Base-by-base conservation (phyloP, 2,329 filamentous ascomycete species). In the Botryotinia narcissicola region DNA sequence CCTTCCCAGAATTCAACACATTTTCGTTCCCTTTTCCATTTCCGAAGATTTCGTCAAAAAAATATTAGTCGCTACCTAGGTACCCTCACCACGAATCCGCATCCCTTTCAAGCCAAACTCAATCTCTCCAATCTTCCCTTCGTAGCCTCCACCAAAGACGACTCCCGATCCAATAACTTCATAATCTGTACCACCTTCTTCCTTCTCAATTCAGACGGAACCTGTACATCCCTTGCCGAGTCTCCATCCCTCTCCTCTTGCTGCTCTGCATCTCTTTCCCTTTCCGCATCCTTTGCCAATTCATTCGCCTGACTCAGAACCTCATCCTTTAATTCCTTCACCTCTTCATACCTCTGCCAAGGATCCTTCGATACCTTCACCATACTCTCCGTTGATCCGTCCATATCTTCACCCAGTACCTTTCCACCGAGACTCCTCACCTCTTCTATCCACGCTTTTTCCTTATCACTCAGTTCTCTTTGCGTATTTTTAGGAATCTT, bases 81-180 rank as follows among this genome's bases (percentile, higher is more conserved):
- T 48, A 48, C 46, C 18, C 46, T 18, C n/a, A 7, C 51, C 40
- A 20, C 35, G 6, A n/a, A 46, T 10, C 25, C 37, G 35, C 44
- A 46, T 1, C 8, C 22, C 22, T 51, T 29, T 44, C 16, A 73
- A 32, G 51, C 71, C 70, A 80, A 73, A 61, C 75, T 84, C 71
- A 93, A 82, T 75, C 85, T 87, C 80, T 91, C 88, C 75, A 93
- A 82, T 73, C 91, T 85, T 73, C 85, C 85, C 76, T 87, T 89
- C 35, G 92, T 87, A 35, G 89, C 91, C 77, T 93, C 90, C 10
- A 93, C 88, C 78, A 93, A 81, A 8, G 90, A 90, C 64, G 88
- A 88, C 82, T 93, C 91, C 42, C 91, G 84, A 73, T 91, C 89
- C 76, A 93, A 82, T 74, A 92, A 81, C 42, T 83, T 83, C 82